Base-by-base conservation (phyloP, 805 yeast genomes). In the Ogataea minuta region DNA sequence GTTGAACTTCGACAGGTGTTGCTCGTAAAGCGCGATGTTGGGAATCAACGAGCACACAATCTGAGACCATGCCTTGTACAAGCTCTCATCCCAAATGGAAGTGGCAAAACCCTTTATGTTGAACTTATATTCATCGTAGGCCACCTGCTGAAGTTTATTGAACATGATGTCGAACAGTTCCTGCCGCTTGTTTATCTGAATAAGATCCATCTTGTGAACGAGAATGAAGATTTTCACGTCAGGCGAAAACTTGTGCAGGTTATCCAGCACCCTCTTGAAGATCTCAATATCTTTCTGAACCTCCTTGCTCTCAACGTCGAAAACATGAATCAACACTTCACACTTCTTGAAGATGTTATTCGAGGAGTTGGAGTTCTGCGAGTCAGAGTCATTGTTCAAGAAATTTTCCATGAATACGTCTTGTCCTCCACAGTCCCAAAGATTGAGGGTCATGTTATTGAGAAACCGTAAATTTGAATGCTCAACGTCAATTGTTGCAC, bases 341-440 rank as follows among this genome's bases (percentile, higher is more conserved):
- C 90, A 96, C 84, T 88, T 87, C 55, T 88, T 84, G 68, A 91
- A 91, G 31, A 91, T 89, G 56, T 90, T 96, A 59, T 85, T 96
- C 44, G 87, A 79, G 48, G 88, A 95, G 8, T 44, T 41, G 13
- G 43, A 21, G 10, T 34, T 31, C 12, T 39, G 38, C 3, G 30
- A 19, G 15, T 41, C 44, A 39, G 86, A 81, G 4, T 90, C 77
- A 24, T 53, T 56, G 43, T 58, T 64, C 6, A 67, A 46, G 59
- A 93, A 93, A 61, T 87, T 89, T 56, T 91, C 97, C 87, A 93
- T 90, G 51, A 90, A 93, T 2, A 84, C 88, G 61, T 93, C 97
- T 60, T 93, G 99, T 3, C 96, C 96, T 54, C 98, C 99, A 65
- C 99, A 93, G 62, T 93, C 99, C 98, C 98, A 90, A 15, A 93